phyloP scores from a whole-genome alignment of 1,139 yeast species.

The Sugiyamaella novakii region DNA sequence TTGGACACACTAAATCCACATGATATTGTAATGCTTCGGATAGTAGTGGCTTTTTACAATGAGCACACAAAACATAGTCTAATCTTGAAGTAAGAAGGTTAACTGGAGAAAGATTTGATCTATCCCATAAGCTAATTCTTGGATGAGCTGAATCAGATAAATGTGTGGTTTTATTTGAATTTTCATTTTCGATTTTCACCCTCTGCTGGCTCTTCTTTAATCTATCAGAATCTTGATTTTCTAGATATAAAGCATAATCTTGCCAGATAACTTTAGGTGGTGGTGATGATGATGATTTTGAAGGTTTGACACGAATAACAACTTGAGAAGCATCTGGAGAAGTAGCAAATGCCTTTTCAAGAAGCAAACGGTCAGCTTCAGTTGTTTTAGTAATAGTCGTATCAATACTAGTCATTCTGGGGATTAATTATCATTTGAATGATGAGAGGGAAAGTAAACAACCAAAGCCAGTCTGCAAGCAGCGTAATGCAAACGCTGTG shows the following conservation, averaged over 20 bases:
- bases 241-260: conserved; percentile 19
- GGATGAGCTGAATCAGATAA: conserved; percentile 24
- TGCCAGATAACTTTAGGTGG: conserved; percentile 20
- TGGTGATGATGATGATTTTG: not conserved
- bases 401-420: conserved; percentile 2
- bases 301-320: conserved; percentile 19
- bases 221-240: conserved; percentile 13
- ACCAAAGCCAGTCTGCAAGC: too few species aligned
- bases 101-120: conserved; percentile 32
- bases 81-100: conserved; percentile 37
- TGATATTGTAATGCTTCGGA: conserved; percentile 33
- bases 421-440: not conserved
- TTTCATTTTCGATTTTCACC: too few species aligned
- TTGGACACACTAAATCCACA: conserved; percentile 29
- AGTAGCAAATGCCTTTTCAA: conserved; percentile 20
- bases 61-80: conserved; percentile 38
- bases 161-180: not conserved
- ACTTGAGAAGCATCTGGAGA: conserved; percentile 20
- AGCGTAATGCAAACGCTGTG: too few species aligned
- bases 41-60: conserved; percentile 40
- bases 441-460: too few species aligned
- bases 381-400: not conserved
- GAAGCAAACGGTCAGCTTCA: conserved; percentile 15
- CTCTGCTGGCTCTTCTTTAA: not conserved
- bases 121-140: conserved; percentile 34